Base-by-base conservation (phyloP, 768 basidiomycete genomes). In the Crucibulum laeve region DNA sequence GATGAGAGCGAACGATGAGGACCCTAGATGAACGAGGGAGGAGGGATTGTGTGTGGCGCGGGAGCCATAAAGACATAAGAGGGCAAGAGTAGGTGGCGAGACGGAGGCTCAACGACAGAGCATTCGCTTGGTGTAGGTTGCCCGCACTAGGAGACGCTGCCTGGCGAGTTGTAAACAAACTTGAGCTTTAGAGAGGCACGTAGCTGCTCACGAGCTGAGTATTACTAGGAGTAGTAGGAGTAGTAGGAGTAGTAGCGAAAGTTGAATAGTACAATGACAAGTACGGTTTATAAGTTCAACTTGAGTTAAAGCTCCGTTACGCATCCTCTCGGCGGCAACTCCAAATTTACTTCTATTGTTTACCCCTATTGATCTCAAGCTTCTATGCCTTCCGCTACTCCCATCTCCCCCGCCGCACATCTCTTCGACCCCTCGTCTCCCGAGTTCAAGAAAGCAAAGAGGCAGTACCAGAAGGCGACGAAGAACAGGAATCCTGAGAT, bases 41-140 rank as follows among this genome's bases (percentile, higher is more conserved):
- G 49, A 73, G 53, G 28, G 74, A 56, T 37, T 69, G 65, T 22
- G 73, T 58, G 10, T 73, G 61, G 49, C 82, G 79, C 43, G 84
- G 84, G 28, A 88, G 69, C 83, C 84, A 87, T 78, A 89, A 36
- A 63, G 84, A 87, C 87, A 89, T 89, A 56, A 53, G 51, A 40
- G 37, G 5, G 37, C 13, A 42, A 43, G 50, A 40, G 44, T 34
- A 30, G 36, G 39, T 10, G 38, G 5, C 10, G 37, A 28, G n/a
- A 4, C 4, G 14, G 24, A 33, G 40, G 25, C 19, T n/a, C n/a
- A n/a, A n/a, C n/a, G n/a, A n/a, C n/a, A n/a, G n/a, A n/a, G n/a
- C n/a, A n/a, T n/a, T n/a, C n/a, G n/a, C n/a, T n/a, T n/a, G n/a
- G n/a, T n/a, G n/a, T n/a, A n/a, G n/a, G n/a, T n/a, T n/a, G n/a